Base-by-base conservation (phyloP, 2,329 filamentous ascomycete genomes). In the Colletotrichum cordylinicola region DNA sequence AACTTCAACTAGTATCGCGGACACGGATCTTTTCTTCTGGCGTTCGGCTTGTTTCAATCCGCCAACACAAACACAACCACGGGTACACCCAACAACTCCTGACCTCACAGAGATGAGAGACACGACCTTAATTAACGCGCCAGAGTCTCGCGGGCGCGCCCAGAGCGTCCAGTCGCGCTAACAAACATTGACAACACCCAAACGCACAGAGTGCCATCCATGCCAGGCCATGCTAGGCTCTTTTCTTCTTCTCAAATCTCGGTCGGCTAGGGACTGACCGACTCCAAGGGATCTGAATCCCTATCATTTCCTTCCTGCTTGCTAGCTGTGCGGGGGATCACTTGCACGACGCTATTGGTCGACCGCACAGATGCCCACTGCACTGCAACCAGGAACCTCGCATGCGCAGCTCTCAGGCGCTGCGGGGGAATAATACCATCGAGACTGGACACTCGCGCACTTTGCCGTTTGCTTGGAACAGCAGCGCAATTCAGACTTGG, bases 391-490 rank as follows among this genome's bases (percentile, higher is more conserved):
- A 52, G 43, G 43, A 52, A 52, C 43, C 43, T 52, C 43, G 67
- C 62, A 68, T 33, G 62, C 58, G 70, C 69, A 13, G 55, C 29
- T 64, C 70, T 75, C 73, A 73, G 70, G 64, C 64, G 13, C 72
- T 43, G 64, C 70, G 73, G 65, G 70, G 73, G 56, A 67, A 67
- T 55, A 21, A 33, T 18, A 48, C 39, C 24, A 27, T 27, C 18
- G 39, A 18, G 39, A 27, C 68, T 66, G 35, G 55, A 55, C 69
- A 61, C 62, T 56, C 13, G 33, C 37, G 69, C 62, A 64, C 39
- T 62, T 72, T 31, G 8, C 31, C 27, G 16, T 33, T 60, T 31
- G 29, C 33, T 35, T 10, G 12, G 29, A 43, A 72, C 39, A 58
- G 55, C 62, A 29, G 33, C 62, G 69, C 27, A 56, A 62, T 55